Conservation (phyloP, 2,329 filamentous ascomycete genomes). For the Fonsecaea monophora region DNA sequence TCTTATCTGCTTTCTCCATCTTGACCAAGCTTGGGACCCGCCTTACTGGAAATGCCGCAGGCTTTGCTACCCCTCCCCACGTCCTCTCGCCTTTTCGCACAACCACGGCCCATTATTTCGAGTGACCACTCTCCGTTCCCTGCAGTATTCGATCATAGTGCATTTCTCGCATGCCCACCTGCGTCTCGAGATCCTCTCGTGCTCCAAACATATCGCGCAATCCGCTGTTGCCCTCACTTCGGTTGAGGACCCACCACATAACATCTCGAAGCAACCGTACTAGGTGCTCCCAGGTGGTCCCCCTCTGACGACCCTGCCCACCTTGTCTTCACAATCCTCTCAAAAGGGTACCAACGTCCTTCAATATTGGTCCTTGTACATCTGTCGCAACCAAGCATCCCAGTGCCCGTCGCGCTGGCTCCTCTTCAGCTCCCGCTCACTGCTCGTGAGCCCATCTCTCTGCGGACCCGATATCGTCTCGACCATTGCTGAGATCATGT, state of each 20-base stretch:
- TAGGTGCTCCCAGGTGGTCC: background rate
- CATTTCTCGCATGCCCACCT: slow-evolving; percentile 7
- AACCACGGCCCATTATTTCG: background rate
- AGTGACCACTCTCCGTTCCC: slow-evolving; percentile 17
- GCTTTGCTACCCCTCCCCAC: slow-evolving; percentile 1
- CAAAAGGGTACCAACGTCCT: slow-evolving; percentile 17
- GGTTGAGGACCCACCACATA: slow-evolving; percentile 1
- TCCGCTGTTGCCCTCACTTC: background rate
- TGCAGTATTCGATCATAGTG: background rate
- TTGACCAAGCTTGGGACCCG: slow-evolving; percentile 19
- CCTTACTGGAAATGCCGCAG: slow-evolving; percentile 3
- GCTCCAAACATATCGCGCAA: slow-evolving; percentile 5
- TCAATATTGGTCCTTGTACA: background rate
- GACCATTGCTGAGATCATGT: slow-evolving; percentile 18
- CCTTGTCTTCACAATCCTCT: background rate
- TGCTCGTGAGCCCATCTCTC: slow-evolving; percentile 16
- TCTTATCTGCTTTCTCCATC: slow-evolving; percentile 15
- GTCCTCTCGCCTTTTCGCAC: slow-evolving; percentile 6
- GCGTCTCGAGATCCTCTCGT: slow-evolving; percentile 26
- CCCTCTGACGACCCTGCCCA: slow-evolving; percentile 1
- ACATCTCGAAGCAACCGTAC: background rate
- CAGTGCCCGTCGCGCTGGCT: slow-evolving; percentile 18
- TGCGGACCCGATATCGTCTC: background rate
- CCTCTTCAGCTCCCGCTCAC: slow-evolving; percentile 24
- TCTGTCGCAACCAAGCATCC: background rate